A percentile compares a stretch with the other conserved stretches of the same genome.
Evolutionary conservation across 1,284 basidiomycete genomes (phyloP).

Genomic region (Heterobasidion parviporum): DNA sequence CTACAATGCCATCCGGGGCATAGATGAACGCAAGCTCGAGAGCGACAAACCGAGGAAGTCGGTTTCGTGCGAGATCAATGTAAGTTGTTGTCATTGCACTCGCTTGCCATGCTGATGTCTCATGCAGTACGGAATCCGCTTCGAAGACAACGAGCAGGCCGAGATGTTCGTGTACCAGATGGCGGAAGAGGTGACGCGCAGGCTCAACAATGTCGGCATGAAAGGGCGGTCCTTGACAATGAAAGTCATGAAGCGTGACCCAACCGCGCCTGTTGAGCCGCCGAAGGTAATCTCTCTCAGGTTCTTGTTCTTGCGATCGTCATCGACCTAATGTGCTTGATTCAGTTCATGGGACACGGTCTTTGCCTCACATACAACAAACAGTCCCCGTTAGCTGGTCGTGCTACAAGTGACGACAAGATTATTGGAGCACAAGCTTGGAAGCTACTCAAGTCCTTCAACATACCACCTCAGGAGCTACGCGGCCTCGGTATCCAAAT

Average conservation of each 20-base stretch:
- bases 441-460: slow-evolving; percentile 65
- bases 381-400: slow-evolving; percentile 54
- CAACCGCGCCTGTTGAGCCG: slow-evolving; percentile 84
- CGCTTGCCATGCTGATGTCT: slow-evolving; percentile 10
- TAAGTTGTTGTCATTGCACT: slow-evolving; percentile 30
- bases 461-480: slow-evolving; percentile 78
- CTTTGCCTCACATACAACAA: slow-evolving; percentile 79
- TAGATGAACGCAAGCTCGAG: slow-evolving; percentile 76
- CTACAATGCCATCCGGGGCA: slow-evolving; percentile 77
- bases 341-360: slow-evolving; percentile 89
- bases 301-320: not conserved
- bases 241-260: slow-evolving; percentile 85
- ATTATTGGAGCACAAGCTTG: slow-evolving; percentile 77
- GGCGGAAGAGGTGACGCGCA: slow-evolving; percentile 66
- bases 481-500: slow-evolving; percentile 92
- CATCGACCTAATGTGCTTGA: not conserved
- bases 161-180: slow-evolving; percentile 72
- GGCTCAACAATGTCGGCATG: slow-evolving; percentile 61
- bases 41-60: slow-evolving; percentile 80
- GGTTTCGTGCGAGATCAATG: slow-evolving; percentile 89
- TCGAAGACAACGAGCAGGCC: slow-evolving; percentile 75
- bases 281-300: slow-evolving; percentile 60
- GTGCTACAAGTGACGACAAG: slow-evolving; percentile 65
- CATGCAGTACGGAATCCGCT: slow-evolving; percentile 87
- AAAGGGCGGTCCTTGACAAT: slow-evolving; percentile 71